Percentiles rank a stretch among this genome's conserved stretches.
phyloP scores from a whole-genome alignment of 164 flowering plant genomes.

The Piper longum region DNA sequence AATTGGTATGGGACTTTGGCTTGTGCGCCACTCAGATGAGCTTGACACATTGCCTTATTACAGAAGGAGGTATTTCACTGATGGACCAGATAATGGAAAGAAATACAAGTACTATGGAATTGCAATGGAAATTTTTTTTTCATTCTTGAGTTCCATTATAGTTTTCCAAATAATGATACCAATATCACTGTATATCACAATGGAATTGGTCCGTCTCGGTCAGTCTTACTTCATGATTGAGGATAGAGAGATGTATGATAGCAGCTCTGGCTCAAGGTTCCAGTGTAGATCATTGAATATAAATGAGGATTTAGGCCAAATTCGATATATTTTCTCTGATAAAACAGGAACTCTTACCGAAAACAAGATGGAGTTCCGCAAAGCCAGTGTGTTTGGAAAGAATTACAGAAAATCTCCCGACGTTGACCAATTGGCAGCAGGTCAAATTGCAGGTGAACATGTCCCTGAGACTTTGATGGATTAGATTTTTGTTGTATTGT shows the following conservation, averaged over 20 bases:
- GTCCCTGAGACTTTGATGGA: neutral
- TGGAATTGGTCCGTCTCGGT: conserved; percentile 91
- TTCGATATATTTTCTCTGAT: conserved; percentile 76
- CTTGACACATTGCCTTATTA: conserved; percentile 76
- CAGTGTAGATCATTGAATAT: conserved; percentile 93
- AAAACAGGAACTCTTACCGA: conserved; percentile 90
- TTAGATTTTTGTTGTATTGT: neutral
- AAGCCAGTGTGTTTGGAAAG: conserved; percentile 59
- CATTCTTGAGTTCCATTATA: conserved; percentile 81
- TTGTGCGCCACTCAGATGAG: conserved; percentile 35
- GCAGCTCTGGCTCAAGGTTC: conserved; percentile 48
- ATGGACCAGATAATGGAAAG: conserved; percentile 26
- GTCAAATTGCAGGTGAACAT: conserved; percentile 12
- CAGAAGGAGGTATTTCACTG: conserved; percentile 36
- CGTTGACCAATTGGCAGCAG: conserved; percentile 23
- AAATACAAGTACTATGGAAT: conserved; percentile 57
- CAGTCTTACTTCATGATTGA: conserved; percentile 93
- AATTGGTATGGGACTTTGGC: conserved; percentile 80
- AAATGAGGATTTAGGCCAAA: conserved; percentile 90
- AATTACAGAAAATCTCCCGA: conserved; percentile 27
- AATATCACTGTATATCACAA: conserved; percentile 81
- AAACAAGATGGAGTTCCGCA: conserved; percentile 85
- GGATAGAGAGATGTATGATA: conserved; percentile 64
- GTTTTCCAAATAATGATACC: conserved; percentile 97
- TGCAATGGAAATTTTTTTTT: conserved; percentile 67